Conservation (phyloP, 495 filamentous ascomycete species). For the Talaromyces borbonicus region DNA sequence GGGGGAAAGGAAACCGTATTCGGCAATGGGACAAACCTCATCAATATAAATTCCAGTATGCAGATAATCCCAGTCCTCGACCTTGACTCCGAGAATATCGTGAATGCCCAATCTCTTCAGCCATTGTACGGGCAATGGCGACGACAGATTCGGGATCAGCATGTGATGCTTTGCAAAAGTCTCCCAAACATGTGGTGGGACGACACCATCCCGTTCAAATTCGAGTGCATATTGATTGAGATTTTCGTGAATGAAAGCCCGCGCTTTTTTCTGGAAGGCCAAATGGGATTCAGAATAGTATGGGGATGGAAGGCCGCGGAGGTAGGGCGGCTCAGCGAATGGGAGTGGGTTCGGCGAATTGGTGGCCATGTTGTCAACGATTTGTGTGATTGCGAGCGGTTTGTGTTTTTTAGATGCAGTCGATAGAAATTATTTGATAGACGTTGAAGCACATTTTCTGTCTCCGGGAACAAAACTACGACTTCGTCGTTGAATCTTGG, state of each 20-base stretch:
- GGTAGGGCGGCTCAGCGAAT: conserved; percentile 66
- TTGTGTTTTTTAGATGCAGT: too few species aligned
- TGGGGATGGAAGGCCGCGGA: conserved; percentile 57
- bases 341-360: conserved; percentile 41
- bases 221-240: conserved; percentile 52
- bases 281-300: conserved; percentile 54
- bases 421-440: too few species aligned
- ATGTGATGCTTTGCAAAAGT: conserved; percentile 53
- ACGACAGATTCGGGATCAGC: conserved; percentile 53
- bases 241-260: conserved; percentile 51
- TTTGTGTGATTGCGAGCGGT: neutral
- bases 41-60: conserved; percentile 60
- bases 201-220: conserved; percentile 51
- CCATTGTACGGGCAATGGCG: conserved; percentile 59
- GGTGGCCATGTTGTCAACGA: conserved; percentile 17
- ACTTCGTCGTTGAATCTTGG: too few species aligned
- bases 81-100: conserved; percentile 56
- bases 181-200: conserved; percentile 52
- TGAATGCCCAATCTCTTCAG: conserved; percentile 53
- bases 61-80: conserved; percentile 67
- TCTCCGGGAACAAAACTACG: too few species aligned
- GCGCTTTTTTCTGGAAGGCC: conserved; percentile 57
- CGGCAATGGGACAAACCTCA: conserved; percentile 47
- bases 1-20: too few species aligned
- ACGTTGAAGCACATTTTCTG: too few species aligned